Evolutionary conservation across 1,139 yeast genomes (phyloP).

Genomic region (Candida sp.): DNA sequence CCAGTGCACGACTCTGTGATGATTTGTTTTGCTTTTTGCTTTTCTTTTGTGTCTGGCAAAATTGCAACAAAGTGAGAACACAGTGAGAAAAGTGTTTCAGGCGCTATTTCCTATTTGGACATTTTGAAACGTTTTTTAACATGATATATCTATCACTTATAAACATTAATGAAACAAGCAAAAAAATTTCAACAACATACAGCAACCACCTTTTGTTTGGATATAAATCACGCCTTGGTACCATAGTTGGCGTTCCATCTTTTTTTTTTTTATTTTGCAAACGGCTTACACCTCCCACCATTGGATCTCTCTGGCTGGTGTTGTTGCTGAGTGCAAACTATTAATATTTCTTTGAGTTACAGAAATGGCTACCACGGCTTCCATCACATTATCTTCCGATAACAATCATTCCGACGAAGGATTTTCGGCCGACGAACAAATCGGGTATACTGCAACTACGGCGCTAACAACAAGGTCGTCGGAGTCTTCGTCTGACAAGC

Average conservation of each 20-base stretch:
- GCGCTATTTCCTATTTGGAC: conserved; percentile 1
- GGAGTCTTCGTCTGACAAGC: background rate
- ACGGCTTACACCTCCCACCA: no score
- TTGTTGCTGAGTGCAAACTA: no score
- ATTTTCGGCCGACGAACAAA: background rate
- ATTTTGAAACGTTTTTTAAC: conserved; percentile 5
- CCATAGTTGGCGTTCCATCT: no score
- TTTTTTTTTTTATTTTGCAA: no score
- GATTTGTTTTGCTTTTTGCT: background rate
- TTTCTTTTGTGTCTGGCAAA: no score
- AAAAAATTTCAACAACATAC: background rate
- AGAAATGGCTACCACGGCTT: background rate
- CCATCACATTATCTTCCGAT: background rate
- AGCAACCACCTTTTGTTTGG: no score
- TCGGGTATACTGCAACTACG: background rate
- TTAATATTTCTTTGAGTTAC: no score
- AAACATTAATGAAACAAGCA: conserved; percentile 1
- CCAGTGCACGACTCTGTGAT: background rate
- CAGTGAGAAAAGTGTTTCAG: background rate
- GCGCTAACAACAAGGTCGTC: background rate
- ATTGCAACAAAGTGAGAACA: no score
- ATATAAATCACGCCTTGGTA: no score
- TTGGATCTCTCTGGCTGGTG: no score
- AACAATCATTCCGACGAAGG: background rate
- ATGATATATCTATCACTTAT: background rate